These are phyloP conservation scores for Microcera coccophila DNA, from an alignment of 2,329 filamentous ascomycete species.

Conservation along the genomic window DNA sequence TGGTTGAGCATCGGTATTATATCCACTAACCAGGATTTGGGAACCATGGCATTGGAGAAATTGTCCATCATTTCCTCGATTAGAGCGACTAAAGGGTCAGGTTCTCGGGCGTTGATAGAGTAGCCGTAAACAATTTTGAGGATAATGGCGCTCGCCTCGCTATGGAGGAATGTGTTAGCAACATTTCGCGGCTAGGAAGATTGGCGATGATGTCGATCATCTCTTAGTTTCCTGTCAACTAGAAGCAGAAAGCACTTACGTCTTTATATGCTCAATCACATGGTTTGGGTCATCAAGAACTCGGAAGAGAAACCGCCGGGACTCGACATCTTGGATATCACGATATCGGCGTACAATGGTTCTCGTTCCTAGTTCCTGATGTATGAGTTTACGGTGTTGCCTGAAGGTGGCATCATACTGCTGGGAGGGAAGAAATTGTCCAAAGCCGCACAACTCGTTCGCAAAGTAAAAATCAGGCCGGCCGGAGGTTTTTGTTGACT, in stretches of 20 bases:
- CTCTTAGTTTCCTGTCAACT: too few relatives aligned
- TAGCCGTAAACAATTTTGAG: slow-evolving; percentile 32
- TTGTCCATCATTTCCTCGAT: slow-evolving; percentile 29
- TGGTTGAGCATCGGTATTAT: slow-evolving; percentile 27
- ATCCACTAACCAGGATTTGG: slow-evolving; percentile 32
- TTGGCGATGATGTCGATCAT: too few relatives aligned
- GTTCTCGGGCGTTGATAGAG: slow-evolving; percentile 26
- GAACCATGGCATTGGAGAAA: slow-evolving; percentile 26
- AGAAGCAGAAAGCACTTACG: too few relatives aligned
- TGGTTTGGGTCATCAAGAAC: slow-evolving; percentile 19
- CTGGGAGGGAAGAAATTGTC: slow-evolving; percentile 9
- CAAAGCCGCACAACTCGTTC: slow-evolving; percentile 26
- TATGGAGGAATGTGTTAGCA: too few relatives aligned
- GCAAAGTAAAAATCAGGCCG: slow-evolving; percentile 25
- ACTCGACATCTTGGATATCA: slow-evolving; percentile 26
- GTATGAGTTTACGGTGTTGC: slow-evolving; percentile 27
- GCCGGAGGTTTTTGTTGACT: slow-evolving; percentile 30
- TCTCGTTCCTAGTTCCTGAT: slow-evolving; percentile 29
- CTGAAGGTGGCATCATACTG: slow-evolving; percentile 18
- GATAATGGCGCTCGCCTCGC: slow-evolving; percentile 26
- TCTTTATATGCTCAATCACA: slow-evolving; percentile 24
- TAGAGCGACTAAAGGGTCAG: slow-evolving; percentile 29
- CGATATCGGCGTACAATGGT: slow-evolving; percentile 12
- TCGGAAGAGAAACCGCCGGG: slow-evolving; percentile 23
- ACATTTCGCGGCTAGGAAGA: too few relatives aligned